These are phyloP conservation scores for Corymbia maculata DNA, from an alignment of 345 rosid species.

Conservation along the genomic window DNA sequence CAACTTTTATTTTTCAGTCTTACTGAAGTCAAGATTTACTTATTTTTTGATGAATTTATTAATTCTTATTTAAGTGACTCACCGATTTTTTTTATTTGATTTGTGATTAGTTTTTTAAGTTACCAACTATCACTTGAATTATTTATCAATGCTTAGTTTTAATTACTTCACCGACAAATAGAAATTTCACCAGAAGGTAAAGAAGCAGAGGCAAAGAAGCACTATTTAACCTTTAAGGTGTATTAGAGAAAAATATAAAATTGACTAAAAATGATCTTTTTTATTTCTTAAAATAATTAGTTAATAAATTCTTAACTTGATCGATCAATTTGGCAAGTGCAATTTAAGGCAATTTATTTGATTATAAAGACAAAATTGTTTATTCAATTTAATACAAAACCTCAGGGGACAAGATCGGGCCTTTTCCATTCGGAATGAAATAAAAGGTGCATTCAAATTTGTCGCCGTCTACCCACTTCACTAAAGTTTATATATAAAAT, in stretches of 20 bases:
- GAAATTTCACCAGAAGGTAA: not conserved
- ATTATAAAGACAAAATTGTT: not conserved
- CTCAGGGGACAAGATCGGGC: not conserved
- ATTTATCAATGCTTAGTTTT: too few species aligned
- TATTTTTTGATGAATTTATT: too few species aligned
- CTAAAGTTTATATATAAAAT: too few species aligned
- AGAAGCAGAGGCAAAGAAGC: not conserved
- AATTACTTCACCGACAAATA: too few species aligned
- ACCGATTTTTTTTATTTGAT: too few species aligned
- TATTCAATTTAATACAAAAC: not conserved
- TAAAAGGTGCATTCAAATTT: not conserved
- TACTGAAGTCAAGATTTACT: not conserved
- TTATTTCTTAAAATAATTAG: too few species aligned
- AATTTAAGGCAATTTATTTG: not conserved
- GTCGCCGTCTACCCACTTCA: not conserved
- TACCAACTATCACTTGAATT: too few species aligned
- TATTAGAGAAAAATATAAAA: too few species aligned
- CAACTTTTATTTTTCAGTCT: not conserved
- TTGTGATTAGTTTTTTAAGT: too few species aligned
- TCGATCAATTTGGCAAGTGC: not conserved
- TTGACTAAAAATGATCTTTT: not conserved
- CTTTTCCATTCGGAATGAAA: not conserved
- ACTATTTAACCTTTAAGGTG: not conserved
- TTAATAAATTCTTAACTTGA: not conserved
- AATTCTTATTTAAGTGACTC: too few species aligned